Evolutionary conservation across 225 moss, liverwort and hornwort genomes (phyloP).

Genomic region (Marchantia polymorpha): DNA sequence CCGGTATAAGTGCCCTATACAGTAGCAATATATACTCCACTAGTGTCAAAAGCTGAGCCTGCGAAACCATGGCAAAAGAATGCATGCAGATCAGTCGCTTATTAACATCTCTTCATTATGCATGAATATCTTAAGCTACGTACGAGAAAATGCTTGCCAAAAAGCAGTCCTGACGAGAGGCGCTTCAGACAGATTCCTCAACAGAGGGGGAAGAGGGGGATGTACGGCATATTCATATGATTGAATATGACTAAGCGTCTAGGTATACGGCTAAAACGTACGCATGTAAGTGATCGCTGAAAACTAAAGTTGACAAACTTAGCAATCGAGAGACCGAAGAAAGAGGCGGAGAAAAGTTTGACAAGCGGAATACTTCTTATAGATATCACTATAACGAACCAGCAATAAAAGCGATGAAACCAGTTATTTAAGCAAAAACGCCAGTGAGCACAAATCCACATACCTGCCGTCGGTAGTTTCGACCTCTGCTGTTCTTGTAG

Average conservation of each 20-base stretch:
- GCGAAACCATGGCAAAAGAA: conserved; percentile 28
- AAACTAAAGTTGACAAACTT: too few species aligned
- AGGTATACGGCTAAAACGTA: too few species aligned
- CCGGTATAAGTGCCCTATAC: conserved; percentile 86
- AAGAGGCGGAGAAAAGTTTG: too few species aligned
- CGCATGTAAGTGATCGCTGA: too few species aligned
- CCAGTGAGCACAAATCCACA: background rate
- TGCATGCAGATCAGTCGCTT: background rate
- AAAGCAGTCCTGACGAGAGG: background rate
- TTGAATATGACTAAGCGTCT: too few species aligned
- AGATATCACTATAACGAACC: too few species aligned
- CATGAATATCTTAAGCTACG: background rate
- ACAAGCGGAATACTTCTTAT: too few species aligned
- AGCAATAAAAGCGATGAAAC: too few species aligned
- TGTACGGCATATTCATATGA: too few species aligned
- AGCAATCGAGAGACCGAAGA: too few species aligned
- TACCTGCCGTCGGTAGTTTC: conserved; percentile 93
- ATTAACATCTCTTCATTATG: background rate
- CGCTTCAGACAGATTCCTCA: background rate
- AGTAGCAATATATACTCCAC: conserved; percentile 81
- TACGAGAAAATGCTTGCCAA: background rate
- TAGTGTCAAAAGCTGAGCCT: conserved; percentile 90
- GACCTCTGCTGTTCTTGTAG: conserved; percentile 85
- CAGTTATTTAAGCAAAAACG: too few species aligned
- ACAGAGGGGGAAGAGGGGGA: background rate